Evolutionary conservation across 2,329 filamentous ascomycete genomes (phyloP).

Genomic region (Fusarium sp.): DNA sequence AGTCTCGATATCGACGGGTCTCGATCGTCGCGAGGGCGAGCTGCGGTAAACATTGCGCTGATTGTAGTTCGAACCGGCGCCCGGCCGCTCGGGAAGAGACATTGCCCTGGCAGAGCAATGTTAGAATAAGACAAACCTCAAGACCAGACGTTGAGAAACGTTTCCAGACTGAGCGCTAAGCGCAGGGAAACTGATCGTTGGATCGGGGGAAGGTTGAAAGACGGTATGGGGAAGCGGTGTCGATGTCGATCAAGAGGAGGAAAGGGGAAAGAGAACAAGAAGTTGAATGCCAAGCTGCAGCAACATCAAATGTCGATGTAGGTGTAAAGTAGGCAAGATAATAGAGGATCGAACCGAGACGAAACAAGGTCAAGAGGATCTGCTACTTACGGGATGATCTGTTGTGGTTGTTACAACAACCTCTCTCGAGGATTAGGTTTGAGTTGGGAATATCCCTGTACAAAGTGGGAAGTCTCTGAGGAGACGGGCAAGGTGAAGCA

Average conservation of each 20-base stretch:
- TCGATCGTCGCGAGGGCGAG: conserved; percentile 74
- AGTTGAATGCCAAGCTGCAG: conserved; percentile 20
- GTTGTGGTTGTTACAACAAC: conserved; percentile 46
- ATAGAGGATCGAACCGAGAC: conserved; percentile 6
- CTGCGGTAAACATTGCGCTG: conserved; percentile 75
- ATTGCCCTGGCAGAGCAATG: conserved; percentile 59
- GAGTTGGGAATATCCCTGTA: conserved; percentile 47
- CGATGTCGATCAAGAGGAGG: conserved; percentile 34
- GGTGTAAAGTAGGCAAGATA: conserved; percentile 12
- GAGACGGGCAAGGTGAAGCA: conserved; percentile 41
- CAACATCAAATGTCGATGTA: conserved; percentile 18
- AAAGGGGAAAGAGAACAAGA: conserved; percentile 30
- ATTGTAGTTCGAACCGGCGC: conserved; percentile 71
- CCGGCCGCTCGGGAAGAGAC: conserved; percentile 75
- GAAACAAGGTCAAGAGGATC: conserved; percentile 24
- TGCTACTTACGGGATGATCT: conserved; percentile 44
- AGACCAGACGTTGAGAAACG: conserved; percentile 6
- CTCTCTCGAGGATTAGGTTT: conserved; percentile 41
- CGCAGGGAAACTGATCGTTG: conserved; percentile 33
- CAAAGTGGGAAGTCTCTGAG: conserved; percentile 44
- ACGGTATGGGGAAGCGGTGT: conserved; percentile 25
- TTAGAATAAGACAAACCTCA: conserved; percentile 37
- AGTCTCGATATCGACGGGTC: conserved; percentile 78
- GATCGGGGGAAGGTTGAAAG: conserved; percentile 15
- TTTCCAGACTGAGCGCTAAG: conserved; percentile 15